Evolutionary conservation across 495 filamentous ascomycete genomes (phyloP).

Genomic region (Penicillium crystallinum): DNA sequence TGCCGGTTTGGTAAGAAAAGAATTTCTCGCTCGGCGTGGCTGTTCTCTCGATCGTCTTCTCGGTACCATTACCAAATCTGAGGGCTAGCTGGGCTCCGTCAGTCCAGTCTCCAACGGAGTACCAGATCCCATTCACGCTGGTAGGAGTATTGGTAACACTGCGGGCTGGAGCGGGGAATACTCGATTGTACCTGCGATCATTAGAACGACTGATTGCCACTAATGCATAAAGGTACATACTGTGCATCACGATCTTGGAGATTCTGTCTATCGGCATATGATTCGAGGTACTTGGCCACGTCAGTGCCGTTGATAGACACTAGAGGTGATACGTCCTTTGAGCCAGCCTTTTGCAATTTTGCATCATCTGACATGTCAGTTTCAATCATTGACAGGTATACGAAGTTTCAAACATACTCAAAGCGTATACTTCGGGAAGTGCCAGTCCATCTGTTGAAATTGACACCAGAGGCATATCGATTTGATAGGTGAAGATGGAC

Average conservation of each 20-base stretch:
- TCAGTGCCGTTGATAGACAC: conserved; percentile 30
- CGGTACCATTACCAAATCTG: conserved; percentile 20
- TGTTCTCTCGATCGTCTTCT: conserved; percentile 12
- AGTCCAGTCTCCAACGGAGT: conserved; percentile 17
- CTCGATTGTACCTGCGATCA: conserved; percentile 21
- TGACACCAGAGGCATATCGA: conserved; percentile 27
- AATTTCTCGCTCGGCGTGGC: conserved; percentile 19
- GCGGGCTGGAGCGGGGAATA: conserved; percentile 22
- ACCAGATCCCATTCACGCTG: conserved; percentile 20
- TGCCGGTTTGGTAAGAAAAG: conserved; percentile 22
- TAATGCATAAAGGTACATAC: conserved; percentile 14
- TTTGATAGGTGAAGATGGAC: conserved; percentile 19
- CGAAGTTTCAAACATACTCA: conserved; percentile 10
- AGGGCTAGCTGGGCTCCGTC: conserved; percentile 17
- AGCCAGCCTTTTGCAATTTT: conserved; percentile 8
- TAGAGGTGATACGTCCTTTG: conserved; percentile 22
- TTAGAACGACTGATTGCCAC: background rate
- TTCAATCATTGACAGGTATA: background rate
- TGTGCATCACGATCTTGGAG: conserved; percentile 38
- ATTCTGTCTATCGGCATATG: conserved; percentile 11
- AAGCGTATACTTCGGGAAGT: conserved; percentile 32
- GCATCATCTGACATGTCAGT: conserved; percentile 16
- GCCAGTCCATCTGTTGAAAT: conserved; percentile 34
- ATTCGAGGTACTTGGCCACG: conserved; percentile 21
- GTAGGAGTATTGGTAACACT: conserved; percentile 19